phyloP scores from a whole-genome alignment of 306 rosid species.

The Quercus cerris region DNA sequence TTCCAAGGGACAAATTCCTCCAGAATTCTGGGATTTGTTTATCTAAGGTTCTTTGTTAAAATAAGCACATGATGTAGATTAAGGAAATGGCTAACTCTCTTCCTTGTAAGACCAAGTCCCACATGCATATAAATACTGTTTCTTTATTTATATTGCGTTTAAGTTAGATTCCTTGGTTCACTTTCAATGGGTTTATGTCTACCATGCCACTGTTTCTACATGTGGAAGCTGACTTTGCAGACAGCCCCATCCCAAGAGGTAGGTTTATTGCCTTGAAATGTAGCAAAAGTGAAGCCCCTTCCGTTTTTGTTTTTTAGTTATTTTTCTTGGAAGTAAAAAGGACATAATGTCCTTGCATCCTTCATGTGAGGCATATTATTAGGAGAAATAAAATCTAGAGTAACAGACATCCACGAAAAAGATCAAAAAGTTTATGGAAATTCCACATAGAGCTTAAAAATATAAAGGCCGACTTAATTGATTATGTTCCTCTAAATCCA shows the following conservation, averaged over 20 bases:
- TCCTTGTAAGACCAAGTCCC: conserved; percentile 19
- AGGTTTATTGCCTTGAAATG: background rate
- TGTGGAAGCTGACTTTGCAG: conserved; percentile 23
- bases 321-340: background rate
- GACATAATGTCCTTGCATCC: background rate
- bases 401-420: background rate
- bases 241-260: background rate
- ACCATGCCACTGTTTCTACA: conserved; percentile 13
- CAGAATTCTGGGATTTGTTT: conserved; percentile 34
- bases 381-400: background rate
- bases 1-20: conserved; percentile 36
- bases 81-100: conserved; percentile 16
- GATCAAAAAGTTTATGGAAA: background rate
- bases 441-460: no score
- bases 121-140: conserved; percentile 13
- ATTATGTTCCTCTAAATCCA: background rate
- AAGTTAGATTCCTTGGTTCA: conserved; percentile 39
- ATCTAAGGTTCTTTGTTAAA: background rate
- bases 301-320: background rate
- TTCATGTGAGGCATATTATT: background rate
- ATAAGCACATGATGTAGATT: conserved; percentile 19
- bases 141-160: conserved; percentile 8
- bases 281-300: background rate
- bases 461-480: no score
- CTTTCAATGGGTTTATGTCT: conserved; percentile 12